A percentile compares a stretch with the other conserved stretches of the same genome.
Evolutionary conservation across 768 basidiomycete genomes (phyloP).

Genomic region (Chalciporus chontae): DNA sequence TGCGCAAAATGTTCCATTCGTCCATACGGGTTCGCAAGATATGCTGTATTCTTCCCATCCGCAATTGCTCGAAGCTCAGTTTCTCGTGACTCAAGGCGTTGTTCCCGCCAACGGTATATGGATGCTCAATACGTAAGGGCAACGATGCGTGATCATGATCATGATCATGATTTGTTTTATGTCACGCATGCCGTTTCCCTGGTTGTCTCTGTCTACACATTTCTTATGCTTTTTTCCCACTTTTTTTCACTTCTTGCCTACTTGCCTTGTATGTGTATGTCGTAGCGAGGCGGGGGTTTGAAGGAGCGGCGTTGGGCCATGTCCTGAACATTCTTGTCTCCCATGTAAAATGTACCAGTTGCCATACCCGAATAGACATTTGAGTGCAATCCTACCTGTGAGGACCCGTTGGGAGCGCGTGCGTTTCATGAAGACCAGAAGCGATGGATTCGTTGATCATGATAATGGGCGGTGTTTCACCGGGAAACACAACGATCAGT

Average conservation of each 20-base stretch:
- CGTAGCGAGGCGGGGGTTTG: constrained; percentile 14
- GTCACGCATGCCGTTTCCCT: neutral
- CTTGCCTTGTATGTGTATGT: constrained; percentile 26
- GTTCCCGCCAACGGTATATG: constrained; percentile 12
- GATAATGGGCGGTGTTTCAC: neutral
- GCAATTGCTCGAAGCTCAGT: constrained; percentile 12
- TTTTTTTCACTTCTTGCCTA: constrained; percentile 13
- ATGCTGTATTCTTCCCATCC: constrained; percentile 2
- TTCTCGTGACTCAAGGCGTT: constrained; percentile 11
- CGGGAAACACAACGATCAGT: no score
- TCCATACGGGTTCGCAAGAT: constrained; percentile 20
- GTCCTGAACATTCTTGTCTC: constrained; percentile 18
- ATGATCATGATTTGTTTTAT: constrained; percentile 3
- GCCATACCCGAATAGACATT: constrained; percentile 27
- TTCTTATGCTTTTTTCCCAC: constrained; percentile 12
- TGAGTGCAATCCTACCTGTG: neutral
- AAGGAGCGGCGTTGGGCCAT: constrained; percentile 16
- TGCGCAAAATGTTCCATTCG: constrained; percentile 15
- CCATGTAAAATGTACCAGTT: constrained; percentile 21
- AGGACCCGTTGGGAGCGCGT: neutral
- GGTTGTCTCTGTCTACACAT: constrained; percentile 23
- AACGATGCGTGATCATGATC: constrained; percentile 10
- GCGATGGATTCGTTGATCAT: neutral
- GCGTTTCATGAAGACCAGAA: no score
- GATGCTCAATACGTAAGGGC: constrained; percentile 9